Base-by-base conservation (phyloP, 352 stramenopile genomes). In the Globisporangium middletonii region DNA sequence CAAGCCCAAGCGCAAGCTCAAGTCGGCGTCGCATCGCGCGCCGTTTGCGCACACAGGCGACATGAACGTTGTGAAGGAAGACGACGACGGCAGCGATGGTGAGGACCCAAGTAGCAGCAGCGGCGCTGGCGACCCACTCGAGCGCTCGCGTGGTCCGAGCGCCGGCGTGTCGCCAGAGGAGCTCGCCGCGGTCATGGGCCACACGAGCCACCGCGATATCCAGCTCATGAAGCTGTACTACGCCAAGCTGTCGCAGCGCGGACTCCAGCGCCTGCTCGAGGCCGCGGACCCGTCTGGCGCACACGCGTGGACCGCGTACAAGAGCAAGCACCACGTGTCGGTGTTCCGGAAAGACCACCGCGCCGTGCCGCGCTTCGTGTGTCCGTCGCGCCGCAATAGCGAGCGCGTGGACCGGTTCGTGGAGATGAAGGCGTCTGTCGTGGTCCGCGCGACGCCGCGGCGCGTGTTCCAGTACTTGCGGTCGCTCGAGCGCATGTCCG, bases 171-270 rank as follows among this genome's bases (percentile, higher is more conserved):
- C 77, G 28, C 51, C 64, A 4, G 65, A 79, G 18, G 78, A 89
- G 46, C 65, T 91, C 44, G 75, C 86, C 35, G 62, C 72, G 43
- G 64, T 88, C 16, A 86, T 89, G 37, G 79, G 78, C 0, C 56
- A 72, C 55, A 83, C 76, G 43, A 75, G 63, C 11, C 79, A 91
- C 54, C 78, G 79, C 16, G 75, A 88, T 57, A 88, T 73, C 43
- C 77, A 89, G 38, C 41, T 90, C 11, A 88, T 90, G 80, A 75
- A 79, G 44, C 60, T 90, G 0, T 90, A 90, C 58, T 90, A 88
- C 62, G 65, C 77, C 0, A 87, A 75, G 35, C 71, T 89, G 1
- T 83, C 77, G 7, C 65, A 83, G 44, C 77, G 71, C 51, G 81
- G 81, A 13, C 64, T 91, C 1, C 67, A 82, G 51, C 70, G 68